Percentiles rank a stretch among this genome's conserved stretches.
phyloP scores from a whole-genome alignment of 2,329 filamentous ascomycete genomes.

The Arthroderma sp. region DNA sequence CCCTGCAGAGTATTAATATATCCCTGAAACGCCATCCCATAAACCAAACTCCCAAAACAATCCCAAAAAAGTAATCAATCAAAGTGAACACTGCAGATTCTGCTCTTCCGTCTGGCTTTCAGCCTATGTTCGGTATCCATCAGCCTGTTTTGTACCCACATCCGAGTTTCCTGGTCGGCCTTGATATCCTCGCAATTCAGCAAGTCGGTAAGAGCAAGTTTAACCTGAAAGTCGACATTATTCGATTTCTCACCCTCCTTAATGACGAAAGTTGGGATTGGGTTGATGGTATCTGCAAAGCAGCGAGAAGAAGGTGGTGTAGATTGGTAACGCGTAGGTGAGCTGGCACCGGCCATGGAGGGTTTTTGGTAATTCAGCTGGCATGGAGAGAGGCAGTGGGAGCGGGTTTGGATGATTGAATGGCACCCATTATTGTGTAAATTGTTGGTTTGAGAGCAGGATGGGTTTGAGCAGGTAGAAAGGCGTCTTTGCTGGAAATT shows the following conservation, averaged over 20 bases:
- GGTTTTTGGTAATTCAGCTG: background rate
- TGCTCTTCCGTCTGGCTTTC: constrained; percentile 11
- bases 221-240: constrained; percentile 11
- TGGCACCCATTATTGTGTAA: background rate
- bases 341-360: background rate
- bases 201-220: constrained; percentile 11
- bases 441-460: no score
- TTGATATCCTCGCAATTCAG: constrained; percentile 12
- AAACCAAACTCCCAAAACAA: background rate
- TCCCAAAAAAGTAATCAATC: background rate
- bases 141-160: constrained; percentile 13
- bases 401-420: constrained; percentile 8
- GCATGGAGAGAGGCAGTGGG: constrained; percentile 5
- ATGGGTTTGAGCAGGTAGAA: no score
- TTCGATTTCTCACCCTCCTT: constrained; percentile 7
- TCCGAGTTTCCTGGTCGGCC: constrained; percentile 9
- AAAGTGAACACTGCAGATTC: constrained; percentile 2
- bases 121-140: constrained; percentile 13
- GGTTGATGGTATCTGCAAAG: constrained; percentile 1
- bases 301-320: constrained; percentile 9
- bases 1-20: no score
- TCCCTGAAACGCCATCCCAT: no score
- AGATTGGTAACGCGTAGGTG: constrained; percentile 6
- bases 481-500: no score
- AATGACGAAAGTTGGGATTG: constrained; percentile 3